phyloP scores from a whole-genome alignment of 179 eudicot species.

The Spinacia oleracea region DNA sequence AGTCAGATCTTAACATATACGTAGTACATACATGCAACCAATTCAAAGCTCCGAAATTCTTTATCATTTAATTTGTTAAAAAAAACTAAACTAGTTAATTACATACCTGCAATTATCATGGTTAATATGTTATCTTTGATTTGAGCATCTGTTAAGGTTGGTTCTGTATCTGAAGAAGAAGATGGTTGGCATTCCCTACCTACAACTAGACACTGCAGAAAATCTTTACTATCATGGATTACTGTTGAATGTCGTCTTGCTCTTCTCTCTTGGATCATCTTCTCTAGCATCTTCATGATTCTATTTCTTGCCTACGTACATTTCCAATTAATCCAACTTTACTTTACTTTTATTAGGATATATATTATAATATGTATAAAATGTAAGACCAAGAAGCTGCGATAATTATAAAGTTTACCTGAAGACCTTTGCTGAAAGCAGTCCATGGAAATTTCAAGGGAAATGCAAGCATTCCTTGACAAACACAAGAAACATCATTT shows the following conservation, averaged over 20 bases:
- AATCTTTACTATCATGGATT: conserved; percentile 16
- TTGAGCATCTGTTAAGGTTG: conserved; percentile 26
- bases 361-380: no score
- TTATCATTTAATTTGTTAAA: no score
- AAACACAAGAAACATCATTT: conserved; percentile 38
- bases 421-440: conserved; percentile 31
- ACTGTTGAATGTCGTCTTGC: neutral
- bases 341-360: neutral
- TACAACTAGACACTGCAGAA: conserved; percentile 16
- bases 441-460: conserved; percentile 35
- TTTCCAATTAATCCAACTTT: neutral
- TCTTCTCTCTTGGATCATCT: conserved; percentile 28
- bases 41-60: no score
- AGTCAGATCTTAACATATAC: no score
- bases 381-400: neutral
- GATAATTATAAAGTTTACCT: conserved; percentile 17
- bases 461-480: conserved; percentile 38
- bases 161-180: conserved; percentile 5
- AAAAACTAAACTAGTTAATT: neutral
- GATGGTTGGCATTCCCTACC: neutral
- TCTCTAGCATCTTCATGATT: conserved; percentile 30
- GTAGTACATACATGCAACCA: no score
- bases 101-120: conserved; percentile 39
- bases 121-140: conserved; percentile 40
- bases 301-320: conserved; percentile 38